These are phyloP conservation scores for Colletotrichum noveboracense DNA, from an alignment of 2,329 filamentous ascomycete genomes.

Conservation along the genomic window DNA sequence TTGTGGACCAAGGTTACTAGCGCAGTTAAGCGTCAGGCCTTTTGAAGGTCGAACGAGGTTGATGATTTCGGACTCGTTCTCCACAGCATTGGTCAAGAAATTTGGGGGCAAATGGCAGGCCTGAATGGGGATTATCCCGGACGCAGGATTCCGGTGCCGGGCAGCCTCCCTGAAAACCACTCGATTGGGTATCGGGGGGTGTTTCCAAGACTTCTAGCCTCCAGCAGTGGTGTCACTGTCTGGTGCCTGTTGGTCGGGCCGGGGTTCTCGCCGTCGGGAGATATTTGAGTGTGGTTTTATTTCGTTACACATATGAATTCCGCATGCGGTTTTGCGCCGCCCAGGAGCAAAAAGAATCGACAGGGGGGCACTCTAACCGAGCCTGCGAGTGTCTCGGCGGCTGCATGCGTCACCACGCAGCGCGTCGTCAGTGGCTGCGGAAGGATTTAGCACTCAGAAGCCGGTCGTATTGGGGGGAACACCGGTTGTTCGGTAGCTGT, in stretches of 20 bases:
- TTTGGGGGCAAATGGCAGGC: background rate
- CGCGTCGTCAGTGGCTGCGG: background rate
- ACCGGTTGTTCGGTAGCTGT: background rate
- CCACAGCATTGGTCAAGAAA: background rate
- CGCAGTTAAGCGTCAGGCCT: background rate
- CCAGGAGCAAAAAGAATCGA: background rate
- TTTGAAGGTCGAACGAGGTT: background rate
- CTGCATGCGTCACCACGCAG: background rate
- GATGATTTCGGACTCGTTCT: background rate
- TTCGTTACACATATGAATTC: background rate
- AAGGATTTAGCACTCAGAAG: background rate
- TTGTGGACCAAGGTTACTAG: slow-evolving; percentile 10
- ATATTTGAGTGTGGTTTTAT: background rate
- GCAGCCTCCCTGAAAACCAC: background rate
- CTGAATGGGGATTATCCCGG: slow-evolving; percentile 4
- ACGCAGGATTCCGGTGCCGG: background rate
- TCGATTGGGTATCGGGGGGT: background rate
- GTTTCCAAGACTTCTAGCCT: background rate
- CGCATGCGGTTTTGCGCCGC: background rate
- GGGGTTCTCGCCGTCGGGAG: background rate
- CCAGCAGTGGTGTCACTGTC: background rate
- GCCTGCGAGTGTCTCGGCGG: background rate
- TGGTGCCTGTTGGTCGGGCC: background rate
- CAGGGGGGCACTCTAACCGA: background rate
- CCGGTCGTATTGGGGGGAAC: background rate